These are phyloP conservation scores for Phytophthora aleatoria DNA, from an alignment of 352 stramenopile species.

Conservation along the genomic window DNA sequence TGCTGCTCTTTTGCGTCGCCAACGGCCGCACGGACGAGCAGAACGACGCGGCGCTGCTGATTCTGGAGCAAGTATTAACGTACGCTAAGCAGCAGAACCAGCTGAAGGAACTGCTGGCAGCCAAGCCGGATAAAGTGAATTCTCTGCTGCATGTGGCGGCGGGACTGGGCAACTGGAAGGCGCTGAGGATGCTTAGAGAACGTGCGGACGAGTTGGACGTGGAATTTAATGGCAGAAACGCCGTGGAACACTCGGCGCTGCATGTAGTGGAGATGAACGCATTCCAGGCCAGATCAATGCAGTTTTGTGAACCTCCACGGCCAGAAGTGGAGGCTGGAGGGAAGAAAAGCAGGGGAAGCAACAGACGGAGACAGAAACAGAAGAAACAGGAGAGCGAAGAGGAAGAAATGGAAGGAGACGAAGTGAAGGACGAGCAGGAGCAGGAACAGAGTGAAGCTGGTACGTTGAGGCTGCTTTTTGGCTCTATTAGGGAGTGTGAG, in stretches of 20 bases:
- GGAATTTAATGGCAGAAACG: conserved; percentile 32
- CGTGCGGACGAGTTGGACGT: conserved; percentile 35
- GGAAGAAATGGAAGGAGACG: conserved; percentile 7
- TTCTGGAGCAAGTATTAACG: conserved; percentile 46
- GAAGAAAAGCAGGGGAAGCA: conserved; percentile 13
- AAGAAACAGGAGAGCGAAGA: conserved; percentile 6
- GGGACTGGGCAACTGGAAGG: conserved; percentile 51
- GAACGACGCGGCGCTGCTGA: conserved; percentile 37
- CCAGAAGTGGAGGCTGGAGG: not conserved
- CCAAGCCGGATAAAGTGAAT: conserved; percentile 54
- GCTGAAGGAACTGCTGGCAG: conserved; percentile 37
- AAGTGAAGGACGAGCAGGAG: conserved; percentile 5
- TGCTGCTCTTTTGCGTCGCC: conserved; percentile 53
- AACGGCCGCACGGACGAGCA: conserved; percentile 61
- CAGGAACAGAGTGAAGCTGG: conserved; percentile 48
- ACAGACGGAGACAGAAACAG: conserved; percentile 4
- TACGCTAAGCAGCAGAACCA: conserved; percentile 42
- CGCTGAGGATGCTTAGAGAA: conserved; percentile 41
- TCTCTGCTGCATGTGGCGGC: conserved; percentile 55
- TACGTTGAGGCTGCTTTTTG: conserved; percentile 8
- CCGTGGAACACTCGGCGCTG: conserved; percentile 40
- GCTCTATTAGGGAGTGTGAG: not conserved
- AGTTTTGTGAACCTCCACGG: conserved; percentile 42
- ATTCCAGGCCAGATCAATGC: conserved; percentile 54
- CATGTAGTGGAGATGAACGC: conserved; percentile 61